Conservation (phyloP, 805 yeast species). For the Priceomyces haplophilus region DNA sequence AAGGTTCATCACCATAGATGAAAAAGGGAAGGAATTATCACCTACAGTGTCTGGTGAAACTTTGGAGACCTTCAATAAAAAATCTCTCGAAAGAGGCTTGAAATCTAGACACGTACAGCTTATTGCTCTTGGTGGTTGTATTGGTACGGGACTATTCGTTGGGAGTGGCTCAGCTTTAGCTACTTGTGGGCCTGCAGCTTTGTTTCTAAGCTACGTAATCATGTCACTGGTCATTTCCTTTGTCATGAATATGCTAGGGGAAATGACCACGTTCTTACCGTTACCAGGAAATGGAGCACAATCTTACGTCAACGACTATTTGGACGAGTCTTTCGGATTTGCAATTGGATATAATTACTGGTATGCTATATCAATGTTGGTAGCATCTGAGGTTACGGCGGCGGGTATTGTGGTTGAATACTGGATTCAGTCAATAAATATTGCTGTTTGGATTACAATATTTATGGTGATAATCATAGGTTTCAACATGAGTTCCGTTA, state of each 20-base stretch:
- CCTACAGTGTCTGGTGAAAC: constrained; percentile 16
- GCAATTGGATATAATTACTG: constrained; percentile 35
- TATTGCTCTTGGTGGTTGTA: constrained; percentile 82
- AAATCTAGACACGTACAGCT: constrained; percentile 56
- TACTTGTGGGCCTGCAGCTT: constrained; percentile 64
- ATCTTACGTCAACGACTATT: constrained; percentile 26
- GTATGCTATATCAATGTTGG: constrained; percentile 32
- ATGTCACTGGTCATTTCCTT: constrained; percentile 25
- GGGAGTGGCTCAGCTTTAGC: constrained; percentile 60
- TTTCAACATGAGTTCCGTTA: constrained; percentile 29
- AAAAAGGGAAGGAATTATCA: constrained; percentile 19
- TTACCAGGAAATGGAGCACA: constrained; percentile 34
- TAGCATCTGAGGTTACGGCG: constrained; percentile 36
- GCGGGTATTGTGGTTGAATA: constrained; percentile 32
- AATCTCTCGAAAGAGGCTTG: constrained; percentile 35
- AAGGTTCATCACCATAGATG: constrained; percentile 23
- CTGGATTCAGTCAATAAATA: constrained; percentile 27
- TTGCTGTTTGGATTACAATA: constrained; percentile 41
- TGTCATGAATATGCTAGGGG: constrained; percentile 32
- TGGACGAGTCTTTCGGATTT: constrained; percentile 29
- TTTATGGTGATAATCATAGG: constrained; percentile 23
- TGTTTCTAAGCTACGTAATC: constrained; percentile 39
- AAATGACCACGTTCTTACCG: constrained; percentile 34
- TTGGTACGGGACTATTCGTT: constrained; percentile 69
- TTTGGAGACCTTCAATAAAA: constrained; percentile 16